Conservation (phyloP, 2,329 filamentous ascomycete genomes). For the Talaromyces islandicus region DNA sequence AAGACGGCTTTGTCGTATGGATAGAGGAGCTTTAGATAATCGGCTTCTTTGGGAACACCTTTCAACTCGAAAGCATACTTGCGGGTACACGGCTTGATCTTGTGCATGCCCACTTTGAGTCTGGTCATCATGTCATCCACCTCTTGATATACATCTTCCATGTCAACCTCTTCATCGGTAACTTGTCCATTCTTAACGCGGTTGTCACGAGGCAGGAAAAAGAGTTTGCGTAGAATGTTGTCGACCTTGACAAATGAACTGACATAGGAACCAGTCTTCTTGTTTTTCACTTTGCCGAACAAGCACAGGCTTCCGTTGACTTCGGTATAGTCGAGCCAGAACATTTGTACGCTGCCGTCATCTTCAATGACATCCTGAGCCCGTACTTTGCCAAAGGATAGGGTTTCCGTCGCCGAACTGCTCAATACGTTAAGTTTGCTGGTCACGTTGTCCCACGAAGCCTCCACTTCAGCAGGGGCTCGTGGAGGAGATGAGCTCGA, state of each 20-base stretch:
- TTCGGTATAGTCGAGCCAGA: constrained; percentile 96
- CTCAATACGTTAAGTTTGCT: constrained; percentile 79
- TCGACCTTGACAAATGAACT: constrained; percentile 96
- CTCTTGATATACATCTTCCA: constrained; percentile 86
- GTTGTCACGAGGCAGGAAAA: constrained; percentile 75
- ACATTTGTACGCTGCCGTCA: constrained; percentile 87
- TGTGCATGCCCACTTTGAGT: constrained; percentile 80
- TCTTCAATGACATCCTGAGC: constrained; percentile 83
- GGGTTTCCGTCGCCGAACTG: constrained; percentile 59
- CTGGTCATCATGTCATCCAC: constrained; percentile 83
- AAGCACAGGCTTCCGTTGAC: constrained; percentile 85
- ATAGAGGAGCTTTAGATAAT: constrained; percentile 95
- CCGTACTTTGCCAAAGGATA: constrained; percentile 70
- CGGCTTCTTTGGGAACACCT: constrained; percentile 76
- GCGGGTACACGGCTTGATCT: constrained; percentile 81
- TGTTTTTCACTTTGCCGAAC: constrained; percentile 94
- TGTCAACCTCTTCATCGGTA: constrained; percentile 71
- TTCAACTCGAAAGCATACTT: constrained; percentile 95
- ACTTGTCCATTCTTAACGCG: constrained; percentile 56
- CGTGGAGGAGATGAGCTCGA: constrained; percentile 70
- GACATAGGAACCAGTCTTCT: constrained; percentile 68
- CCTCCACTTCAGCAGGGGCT: constrained; percentile 60
- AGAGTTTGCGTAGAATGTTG: constrained; percentile 87
- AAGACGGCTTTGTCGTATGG: constrained; percentile 79
- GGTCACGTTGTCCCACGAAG: constrained; percentile 84